A percentile compares a stretch with the other conserved stretches of the same genome.
These are phyloP conservation scores for Paraphaeosphaeria sporulosa DNA, from an alignment of 2,329 filamentous ascomycete species.

Conservation along the genomic window DNA sequence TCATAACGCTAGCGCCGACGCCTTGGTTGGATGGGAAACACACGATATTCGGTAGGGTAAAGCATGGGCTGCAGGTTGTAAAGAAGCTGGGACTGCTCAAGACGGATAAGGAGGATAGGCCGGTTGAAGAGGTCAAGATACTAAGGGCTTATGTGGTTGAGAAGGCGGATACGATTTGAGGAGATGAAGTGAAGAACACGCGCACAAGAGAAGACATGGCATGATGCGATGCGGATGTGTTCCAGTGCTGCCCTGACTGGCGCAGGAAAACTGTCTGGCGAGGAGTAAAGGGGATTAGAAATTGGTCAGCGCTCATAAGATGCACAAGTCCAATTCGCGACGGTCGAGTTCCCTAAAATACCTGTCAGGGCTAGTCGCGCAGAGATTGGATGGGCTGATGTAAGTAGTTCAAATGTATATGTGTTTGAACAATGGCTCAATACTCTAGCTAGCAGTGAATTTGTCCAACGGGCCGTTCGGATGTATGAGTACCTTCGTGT, in stretches of 20 bases:
- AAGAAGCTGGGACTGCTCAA: conserved; percentile 88
- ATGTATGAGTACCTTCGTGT: conserved; percentile 73
- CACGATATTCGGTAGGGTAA: conserved; percentile 93
- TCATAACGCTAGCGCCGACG: conserved; percentile 90
- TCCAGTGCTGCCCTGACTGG: too few relatives aligned
- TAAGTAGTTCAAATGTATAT: neutral
- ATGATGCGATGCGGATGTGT: too few relatives aligned
- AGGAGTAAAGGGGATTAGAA: too few relatives aligned
- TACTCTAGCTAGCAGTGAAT: neutral
- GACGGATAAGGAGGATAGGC: conserved; percentile 81
- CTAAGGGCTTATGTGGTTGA: conserved; percentile 75
- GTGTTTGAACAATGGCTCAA: neutral
- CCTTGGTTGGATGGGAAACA: conserved; percentile 98
- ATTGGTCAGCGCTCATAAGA: too few relatives aligned
- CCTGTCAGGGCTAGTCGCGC: neutral
- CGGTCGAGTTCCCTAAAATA: neutral
- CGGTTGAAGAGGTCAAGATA: conserved; percentile 83
- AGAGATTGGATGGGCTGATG: neutral
- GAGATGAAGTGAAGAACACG: conserved; percentile 19
- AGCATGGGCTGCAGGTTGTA: conserved; percentile 81
- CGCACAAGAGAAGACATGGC: neutral
- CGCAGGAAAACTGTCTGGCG: too few relatives aligned
- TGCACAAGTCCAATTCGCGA: neutral
- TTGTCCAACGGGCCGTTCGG: conserved; percentile 60
- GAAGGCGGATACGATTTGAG: conserved; percentile 53